These are phyloP conservation scores for Delonix regia DNA, from an alignment of 306 rosid genomes.

Conservation along the genomic window DNA sequence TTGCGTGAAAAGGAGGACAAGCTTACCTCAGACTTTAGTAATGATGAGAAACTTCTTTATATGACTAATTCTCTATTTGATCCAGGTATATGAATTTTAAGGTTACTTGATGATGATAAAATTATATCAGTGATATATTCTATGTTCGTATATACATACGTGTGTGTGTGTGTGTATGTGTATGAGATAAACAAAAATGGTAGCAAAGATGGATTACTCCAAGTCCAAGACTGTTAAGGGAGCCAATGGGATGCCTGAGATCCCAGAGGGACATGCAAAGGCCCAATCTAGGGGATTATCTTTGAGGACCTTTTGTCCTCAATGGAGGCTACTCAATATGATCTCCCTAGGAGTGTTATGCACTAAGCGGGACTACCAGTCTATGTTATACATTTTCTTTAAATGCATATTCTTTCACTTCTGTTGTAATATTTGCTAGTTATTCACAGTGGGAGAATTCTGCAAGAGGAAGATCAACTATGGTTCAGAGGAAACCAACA, in stretches of 20 bases:
- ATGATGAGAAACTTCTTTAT: constrained; percentile 59
- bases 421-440: constrained; percentile 62
- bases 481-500: constrained; percentile 47
- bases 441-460: constrained; percentile 80
- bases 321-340: background rate
- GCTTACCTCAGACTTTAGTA: constrained; percentile 56
- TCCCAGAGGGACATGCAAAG: background rate
- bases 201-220: background rate
- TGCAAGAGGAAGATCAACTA: constrained; percentile 60
- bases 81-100: constrained; percentile 65
- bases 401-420: constrained; percentile 55
- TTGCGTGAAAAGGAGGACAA: constrained; percentile 83
- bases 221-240: background rate
- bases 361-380: background rate
- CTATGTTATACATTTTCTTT: background rate
- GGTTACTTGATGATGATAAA: constrained; percentile 32
- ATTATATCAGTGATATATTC: constrained; percentile 18
- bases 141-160: too few species aligned
- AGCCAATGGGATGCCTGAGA: background rate
- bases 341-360: background rate
- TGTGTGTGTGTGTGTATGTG: background rate
- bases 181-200: background rate
- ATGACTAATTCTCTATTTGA: constrained; percentile 72
- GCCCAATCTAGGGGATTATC: background rate
- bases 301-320: background rate